Evolutionary conservation across 768 basidiomycete species (phyloP), one percentile per base, ranked within the genome.

Genomic region (Suillus bovinus): DNA sequence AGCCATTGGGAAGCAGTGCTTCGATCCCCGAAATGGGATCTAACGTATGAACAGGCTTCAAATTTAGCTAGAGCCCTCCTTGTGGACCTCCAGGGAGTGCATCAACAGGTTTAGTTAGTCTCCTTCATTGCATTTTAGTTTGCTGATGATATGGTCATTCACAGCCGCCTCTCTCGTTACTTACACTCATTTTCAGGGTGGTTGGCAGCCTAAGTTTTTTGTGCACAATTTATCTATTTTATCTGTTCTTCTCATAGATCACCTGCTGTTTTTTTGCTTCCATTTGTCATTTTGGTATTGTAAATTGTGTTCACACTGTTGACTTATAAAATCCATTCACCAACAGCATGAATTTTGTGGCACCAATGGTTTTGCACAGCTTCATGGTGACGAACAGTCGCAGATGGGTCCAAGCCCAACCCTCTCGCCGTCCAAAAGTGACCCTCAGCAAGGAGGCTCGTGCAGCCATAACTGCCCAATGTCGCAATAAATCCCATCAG

Each of bases 361-460:
- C 13, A 0, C 46, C 13, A 7, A 47, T 47, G 22, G 24, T 47
- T 47, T 47, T 3, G 16, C 49, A 50, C 4, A 29, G 8, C 17
- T 50, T 50, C 8, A 4, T 4, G 8, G 17, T 17, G 2, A 50
- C 27, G 16, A 14, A 49, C 14, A 49, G 47, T 17, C 27, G 27
- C 47, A 49, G 16, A 27, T 7, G 14, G 1, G 16, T 49, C 6
- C 47, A 49, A n/a, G 27, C 27, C 2, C 27, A 7, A 16, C 47
- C 47, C 4, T 7, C 13, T n/a, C 14, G n/a, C 31, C 31, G 6
- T 31, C 29, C 31, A 11, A 63, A 49, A 47, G 54, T 52, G 7
- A 20, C 22, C 6, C 59, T 64, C 3, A 58, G 41, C 63, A 55
- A 61, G 55, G 60, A 56, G 33, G 63, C 63, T 11, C 39, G 44